Evolutionary conservation across 2,329 filamentous ascomycete genomes (phyloP).

Genomic region (Fusarium nanum): DNA sequence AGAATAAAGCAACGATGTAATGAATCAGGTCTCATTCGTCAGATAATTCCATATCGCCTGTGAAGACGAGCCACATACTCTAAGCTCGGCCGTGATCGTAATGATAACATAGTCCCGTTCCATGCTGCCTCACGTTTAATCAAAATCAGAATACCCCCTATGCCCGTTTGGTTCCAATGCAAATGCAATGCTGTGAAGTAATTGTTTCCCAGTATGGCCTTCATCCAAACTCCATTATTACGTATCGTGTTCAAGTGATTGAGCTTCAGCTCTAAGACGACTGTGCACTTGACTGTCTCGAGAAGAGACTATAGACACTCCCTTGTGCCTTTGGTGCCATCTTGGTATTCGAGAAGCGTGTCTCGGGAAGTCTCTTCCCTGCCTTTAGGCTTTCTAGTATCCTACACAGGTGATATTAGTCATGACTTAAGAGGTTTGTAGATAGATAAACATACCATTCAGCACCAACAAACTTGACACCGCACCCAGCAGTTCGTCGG

Average conservation of each 20-base stretch:
- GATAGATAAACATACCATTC: constrained; percentile 70
- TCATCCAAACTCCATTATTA: not conserved
- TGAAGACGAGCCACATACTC: not conserved
- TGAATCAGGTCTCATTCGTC: not conserved
- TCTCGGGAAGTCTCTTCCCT: constrained; percentile 79
- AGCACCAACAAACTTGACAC: constrained; percentile 81
- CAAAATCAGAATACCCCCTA: constrained; percentile 1
- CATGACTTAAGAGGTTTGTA: not conserved
- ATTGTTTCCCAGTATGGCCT: not conserved
- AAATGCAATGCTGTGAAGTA: not conserved
- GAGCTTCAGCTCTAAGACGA: constrained; percentile 13
- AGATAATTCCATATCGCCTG: not conserved
- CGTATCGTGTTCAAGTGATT: not conserved
- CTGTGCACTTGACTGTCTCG: constrained; percentile 23
- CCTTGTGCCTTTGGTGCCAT: constrained; percentile 71
- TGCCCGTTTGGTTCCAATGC: not conserved
- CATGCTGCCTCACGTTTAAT: not conserved
- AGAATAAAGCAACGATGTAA: not conserved
- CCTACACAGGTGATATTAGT: constrained; percentile 58
- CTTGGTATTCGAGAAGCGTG: constrained; percentile 73
- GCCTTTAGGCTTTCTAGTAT: constrained; percentile 84
- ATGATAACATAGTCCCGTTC: not conserved
- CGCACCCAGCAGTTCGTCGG: constrained; percentile 71
- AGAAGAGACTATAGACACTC: constrained; percentile 69
- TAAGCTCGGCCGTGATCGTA: not conserved